Base-by-base conservation (phyloP, 495 filamentous ascomycete genomes). In the Endocarpon pusillum region DNA sequence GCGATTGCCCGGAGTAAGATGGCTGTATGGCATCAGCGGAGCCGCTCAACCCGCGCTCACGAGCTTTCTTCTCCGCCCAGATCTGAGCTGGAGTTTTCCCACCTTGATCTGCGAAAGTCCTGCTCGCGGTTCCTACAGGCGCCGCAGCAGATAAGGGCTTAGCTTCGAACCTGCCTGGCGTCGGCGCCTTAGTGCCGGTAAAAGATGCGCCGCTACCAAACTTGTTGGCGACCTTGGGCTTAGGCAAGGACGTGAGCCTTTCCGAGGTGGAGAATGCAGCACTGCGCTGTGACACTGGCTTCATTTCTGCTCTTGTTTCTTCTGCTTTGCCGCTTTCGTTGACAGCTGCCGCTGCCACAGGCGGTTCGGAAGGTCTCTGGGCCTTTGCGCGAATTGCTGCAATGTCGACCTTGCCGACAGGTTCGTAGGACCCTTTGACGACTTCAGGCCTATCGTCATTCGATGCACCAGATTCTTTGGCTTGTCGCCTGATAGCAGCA, bases 71-170 rank as follows among this genome's bases (percentile, higher is more conserved):
- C 57, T 99, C 89, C 0, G 86, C 86, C 89, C 89, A 99, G 12
- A 93, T 52, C 49, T 99, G 89, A 16, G 91, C 85, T 12, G 89
- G 89, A 4, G 89, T 94, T 59, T 96, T 99, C 30, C 85, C 87
- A 37, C 80, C 87, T 55, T 91, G 64, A 38, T 94, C 83, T 2
- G 89, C 87, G 63, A 93, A 97, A 16, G 83, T 93, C 43, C 79
- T 69, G 53, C 84, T 91, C 23, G 85, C 85, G 37, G 70, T 65
- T 17, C 85, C 85, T 29, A 91, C 61, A 21, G 73, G 73, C 0
- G 69, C 54, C 5, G 64, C 49, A 24, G 67, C 43, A 14, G 70
- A 50, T 9, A 62, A 50, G 21, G 69, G 47, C 30, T 66, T 67
- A 4, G 62, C 44, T 4, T 64, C 64, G 17, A 80, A 67, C 0